Evolutionary conservation across 2,329 filamentous ascomycete species (phyloP).

Genomic region (Pseudocercospora fijiensis): DNA sequence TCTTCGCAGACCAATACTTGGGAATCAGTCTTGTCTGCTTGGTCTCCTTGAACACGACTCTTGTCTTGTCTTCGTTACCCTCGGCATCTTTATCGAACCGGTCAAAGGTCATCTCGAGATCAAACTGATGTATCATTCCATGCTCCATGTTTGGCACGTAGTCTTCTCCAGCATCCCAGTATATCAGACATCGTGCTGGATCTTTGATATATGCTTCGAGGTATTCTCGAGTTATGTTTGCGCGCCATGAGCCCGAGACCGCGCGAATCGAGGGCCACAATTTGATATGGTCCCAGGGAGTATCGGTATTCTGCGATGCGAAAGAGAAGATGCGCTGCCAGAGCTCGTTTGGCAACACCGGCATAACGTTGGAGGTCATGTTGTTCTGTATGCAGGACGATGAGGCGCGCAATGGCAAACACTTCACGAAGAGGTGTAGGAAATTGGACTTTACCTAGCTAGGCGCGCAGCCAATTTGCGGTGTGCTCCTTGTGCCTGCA

Average conservation of each 20-base stretch:
- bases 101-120: not conserved
- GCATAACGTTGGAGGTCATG: not conserved
- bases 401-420: not conserved
- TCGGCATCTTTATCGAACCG: not conserved
- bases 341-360: constrained; percentile 6
- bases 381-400: not conserved
- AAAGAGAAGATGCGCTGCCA: constrained; percentile 10
- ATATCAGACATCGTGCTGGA: not conserved
- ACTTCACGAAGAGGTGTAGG: too few relatives aligned
- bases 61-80: not conserved
- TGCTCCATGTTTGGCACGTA: constrained; percentile 62
- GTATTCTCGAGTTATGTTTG: not conserved
- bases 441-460: not conserved
- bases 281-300: not conserved
- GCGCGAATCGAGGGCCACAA: constrained; percentile 1
- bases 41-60: constrained; percentile 1
- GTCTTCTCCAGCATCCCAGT: constrained; percentile 77
- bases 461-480: not conserved
- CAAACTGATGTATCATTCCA: not conserved
- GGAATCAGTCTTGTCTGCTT: not conserved
- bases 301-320: not conserved
- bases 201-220: not conserved
- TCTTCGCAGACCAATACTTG: not conserved
- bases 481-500: not conserved
- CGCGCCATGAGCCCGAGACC: constrained; percentile 4